Evolutionary conservation across 1,284 basidiomycete species (phyloP).

Genomic region (Phlebopus sp.): DNA sequence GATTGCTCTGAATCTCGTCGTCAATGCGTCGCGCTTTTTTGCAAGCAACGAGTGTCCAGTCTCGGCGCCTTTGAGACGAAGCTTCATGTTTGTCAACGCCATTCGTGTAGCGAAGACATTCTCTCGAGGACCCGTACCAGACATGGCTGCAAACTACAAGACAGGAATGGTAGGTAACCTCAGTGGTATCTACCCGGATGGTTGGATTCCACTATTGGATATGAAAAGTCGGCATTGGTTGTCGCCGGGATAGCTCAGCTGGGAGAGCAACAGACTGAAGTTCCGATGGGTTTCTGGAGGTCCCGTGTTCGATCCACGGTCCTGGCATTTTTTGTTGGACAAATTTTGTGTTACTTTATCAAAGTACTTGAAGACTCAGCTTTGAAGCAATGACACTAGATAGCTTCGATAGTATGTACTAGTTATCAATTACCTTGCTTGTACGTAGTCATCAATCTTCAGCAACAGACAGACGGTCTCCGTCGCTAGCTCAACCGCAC

Average conservation of each 20-base stretch:
- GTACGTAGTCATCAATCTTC: conserved; percentile 96
- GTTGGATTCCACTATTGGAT: no score
- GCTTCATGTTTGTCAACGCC: conserved; percentile 93
- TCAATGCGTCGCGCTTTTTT: conserved; percentile 96
- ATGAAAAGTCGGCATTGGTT: no score
- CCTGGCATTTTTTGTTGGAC: conserved; percentile 38
- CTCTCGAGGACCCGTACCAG: conserved; percentile 85
- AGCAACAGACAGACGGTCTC: conserved; percentile 97
- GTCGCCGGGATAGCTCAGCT: conserved; percentile 65
- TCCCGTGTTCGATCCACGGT: conserved; percentile 60
- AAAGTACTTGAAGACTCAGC: not conserved
- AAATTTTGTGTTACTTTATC: not conserved
- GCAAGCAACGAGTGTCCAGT: conserved; percentile 96
- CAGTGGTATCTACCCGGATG: no score
- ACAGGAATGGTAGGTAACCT: not conserved
- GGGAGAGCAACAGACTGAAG: conserved; percentile 82
- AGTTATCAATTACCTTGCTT: conserved; percentile 51
- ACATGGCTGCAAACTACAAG: conserved; percentile 52
- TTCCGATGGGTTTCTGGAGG: conserved; percentile 40
- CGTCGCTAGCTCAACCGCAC: conserved; percentile 92
- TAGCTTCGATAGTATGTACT: not conserved
- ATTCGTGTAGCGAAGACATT: conserved; percentile 93
- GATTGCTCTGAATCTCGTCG: conserved; percentile 88
- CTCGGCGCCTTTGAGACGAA: conserved; percentile 93
- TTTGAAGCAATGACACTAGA: no score